These are phyloP conservation scores for Saraca asoca DNA, from an alignment of 331 rosid genomes.

Conservation along the genomic window DNA sequence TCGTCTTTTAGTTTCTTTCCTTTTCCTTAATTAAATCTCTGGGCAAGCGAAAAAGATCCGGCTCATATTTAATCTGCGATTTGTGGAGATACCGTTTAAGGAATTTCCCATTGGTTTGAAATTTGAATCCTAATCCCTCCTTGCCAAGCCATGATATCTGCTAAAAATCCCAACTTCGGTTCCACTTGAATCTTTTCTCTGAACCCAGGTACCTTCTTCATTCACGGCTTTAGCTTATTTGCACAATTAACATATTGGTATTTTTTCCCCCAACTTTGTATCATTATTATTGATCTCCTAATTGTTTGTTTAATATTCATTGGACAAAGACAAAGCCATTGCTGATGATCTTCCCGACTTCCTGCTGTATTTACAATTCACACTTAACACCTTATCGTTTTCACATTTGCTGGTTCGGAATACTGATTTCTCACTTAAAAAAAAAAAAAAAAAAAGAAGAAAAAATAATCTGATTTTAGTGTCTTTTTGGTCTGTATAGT, in stretches of 20 bases:
- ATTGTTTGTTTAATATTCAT: conserved; percentile 15
- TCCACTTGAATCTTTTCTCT: conserved; percentile 21
- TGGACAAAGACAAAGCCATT: background rate
- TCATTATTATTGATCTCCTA: background rate
- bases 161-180: conserved; percentile 1
- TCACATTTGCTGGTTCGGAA: conserved; percentile 5
- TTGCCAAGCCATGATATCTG: background rate
- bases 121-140: background rate
- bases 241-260: background rate
- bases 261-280: background rate
- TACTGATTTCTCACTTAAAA: background rate
- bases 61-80: too few species aligned
- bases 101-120: background rate
- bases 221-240: too few species aligned
- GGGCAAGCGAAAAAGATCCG: too few species aligned
- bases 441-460: too few species aligned
- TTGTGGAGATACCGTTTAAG: background rate
- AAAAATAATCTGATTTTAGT: background rate
- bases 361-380: too few species aligned
- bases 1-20: too few species aligned
- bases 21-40: too few species aligned
- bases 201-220: background rate
- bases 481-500: background rate
- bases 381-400: background rate
- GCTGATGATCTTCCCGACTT: background rate